Conservation (phyloP, 441 rosid genomes). For the Gossypium davidsonii region DNA sequence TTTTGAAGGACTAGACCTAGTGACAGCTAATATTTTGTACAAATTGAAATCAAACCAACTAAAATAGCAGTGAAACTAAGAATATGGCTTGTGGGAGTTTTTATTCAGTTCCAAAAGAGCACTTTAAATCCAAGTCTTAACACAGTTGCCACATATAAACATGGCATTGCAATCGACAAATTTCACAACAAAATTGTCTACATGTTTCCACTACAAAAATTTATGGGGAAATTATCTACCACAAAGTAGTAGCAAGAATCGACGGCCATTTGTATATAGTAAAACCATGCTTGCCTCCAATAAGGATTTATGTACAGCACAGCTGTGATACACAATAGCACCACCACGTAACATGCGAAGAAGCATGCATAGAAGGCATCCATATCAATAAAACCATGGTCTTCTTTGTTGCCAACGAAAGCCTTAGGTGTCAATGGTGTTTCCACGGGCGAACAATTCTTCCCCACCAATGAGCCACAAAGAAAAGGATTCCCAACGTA, state of each 20-base stretch:
- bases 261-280: too few species aligned
- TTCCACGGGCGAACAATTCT: too few species aligned
- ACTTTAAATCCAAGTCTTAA: not conserved
- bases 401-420: not conserved
- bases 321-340: too few species aligned
- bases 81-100: not conserved
- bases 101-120: not conserved
- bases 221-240: not conserved
- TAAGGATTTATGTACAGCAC: too few species aligned
- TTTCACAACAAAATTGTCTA: not conserved
- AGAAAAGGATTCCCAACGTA: too few species aligned
- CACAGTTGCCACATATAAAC: not conserved
- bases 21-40: not conserved
- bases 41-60: not conserved
- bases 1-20: not conserved
- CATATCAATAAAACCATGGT: not conserved
- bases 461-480: too few species aligned
- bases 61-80: not conserved
- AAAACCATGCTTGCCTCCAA: too few species aligned
- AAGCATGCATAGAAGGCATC: too few species aligned
- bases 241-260: not conserved
- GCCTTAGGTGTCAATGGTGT: not conserved
- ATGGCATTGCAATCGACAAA: not conserved
- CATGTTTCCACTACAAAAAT: not conserved
- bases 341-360: too few species aligned